These are phyloP conservation scores for Wickerhamiella occidentalis DNA, from an alignment of 805 yeast genomes.

Conservation along the genomic window DNA sequence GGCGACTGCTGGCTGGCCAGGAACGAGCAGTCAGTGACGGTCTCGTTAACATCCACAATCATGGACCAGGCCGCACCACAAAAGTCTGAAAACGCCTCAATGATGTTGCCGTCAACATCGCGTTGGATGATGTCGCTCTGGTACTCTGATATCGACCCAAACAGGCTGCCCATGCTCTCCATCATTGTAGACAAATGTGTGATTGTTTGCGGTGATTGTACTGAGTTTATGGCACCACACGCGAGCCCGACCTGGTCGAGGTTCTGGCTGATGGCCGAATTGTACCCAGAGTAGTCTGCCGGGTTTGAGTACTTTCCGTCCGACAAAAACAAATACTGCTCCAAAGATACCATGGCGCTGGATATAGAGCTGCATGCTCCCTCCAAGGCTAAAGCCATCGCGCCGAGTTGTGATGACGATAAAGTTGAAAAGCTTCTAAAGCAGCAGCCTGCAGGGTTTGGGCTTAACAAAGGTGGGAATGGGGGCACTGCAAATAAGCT, in stretches of 20 bases:
- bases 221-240: not conserved
- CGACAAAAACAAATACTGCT: not conserved
- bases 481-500: too few relatives aligned
- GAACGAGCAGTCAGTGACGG: conserved; percentile 2
- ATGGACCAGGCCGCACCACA: conserved; percentile 5
- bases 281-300: not conserved
- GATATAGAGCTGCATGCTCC: not conserved
- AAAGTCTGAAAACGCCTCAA: not conserved
- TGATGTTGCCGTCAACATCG: not conserved
- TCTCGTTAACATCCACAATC: not conserved
- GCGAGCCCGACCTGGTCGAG: not conserved
- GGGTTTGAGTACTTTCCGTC: not conserved
- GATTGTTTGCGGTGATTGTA: not conserved
- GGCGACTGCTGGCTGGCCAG: not conserved
- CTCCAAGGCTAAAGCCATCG: not conserved
- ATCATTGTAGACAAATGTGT: not conserved
- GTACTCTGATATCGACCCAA: not conserved
- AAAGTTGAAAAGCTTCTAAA: not conserved
- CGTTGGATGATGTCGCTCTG: not conserved
- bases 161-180: not conserved
- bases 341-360: not conserved
- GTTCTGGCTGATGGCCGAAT: not conserved
- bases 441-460: not conserved
- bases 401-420: not conserved
- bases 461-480: not conserved